Evolutionary conservation across 139 green algal species (phyloP).

Genomic region (Tetradesmus lagerheimii): DNA sequence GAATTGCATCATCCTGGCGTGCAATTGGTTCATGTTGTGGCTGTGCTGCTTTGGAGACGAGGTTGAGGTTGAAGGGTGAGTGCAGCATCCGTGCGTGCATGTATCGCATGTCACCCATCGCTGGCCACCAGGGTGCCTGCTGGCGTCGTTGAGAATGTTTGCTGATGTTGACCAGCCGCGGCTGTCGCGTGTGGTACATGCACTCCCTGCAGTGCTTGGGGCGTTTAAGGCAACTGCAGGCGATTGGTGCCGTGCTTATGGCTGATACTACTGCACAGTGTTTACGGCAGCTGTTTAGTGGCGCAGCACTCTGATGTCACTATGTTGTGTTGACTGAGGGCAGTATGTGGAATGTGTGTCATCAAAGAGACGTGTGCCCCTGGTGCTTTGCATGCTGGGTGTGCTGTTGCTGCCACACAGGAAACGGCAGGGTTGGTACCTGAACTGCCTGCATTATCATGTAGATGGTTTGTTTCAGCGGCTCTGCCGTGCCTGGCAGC

Average conservation of each 20-base stretch:
- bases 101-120: neutral
- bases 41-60: neutral
- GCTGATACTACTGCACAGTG: neutral
- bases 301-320: neutral
- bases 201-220: neutral
- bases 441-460: too few relatives aligned
- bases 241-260: neutral
- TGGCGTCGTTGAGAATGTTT: neutral
- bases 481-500: neutral
- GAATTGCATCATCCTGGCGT: neutral
- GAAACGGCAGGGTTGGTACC: neutral
- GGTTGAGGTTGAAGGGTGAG: neutral
- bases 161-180: neutral
- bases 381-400: neutral
- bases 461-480: neutral
- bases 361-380: neutral
- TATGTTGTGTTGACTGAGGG: neutral
- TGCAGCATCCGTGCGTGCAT: neutral
- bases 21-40: neutral
- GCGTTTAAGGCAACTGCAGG: neutral
- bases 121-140: neutral
- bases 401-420: neutral
- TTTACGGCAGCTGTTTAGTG: neutral
- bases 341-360: neutral
- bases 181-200: neutral